phyloP scores from a whole-genome alignment of 1,284 basidiomycete genomes.

The Sanghuangporus sanghuang region DNA sequence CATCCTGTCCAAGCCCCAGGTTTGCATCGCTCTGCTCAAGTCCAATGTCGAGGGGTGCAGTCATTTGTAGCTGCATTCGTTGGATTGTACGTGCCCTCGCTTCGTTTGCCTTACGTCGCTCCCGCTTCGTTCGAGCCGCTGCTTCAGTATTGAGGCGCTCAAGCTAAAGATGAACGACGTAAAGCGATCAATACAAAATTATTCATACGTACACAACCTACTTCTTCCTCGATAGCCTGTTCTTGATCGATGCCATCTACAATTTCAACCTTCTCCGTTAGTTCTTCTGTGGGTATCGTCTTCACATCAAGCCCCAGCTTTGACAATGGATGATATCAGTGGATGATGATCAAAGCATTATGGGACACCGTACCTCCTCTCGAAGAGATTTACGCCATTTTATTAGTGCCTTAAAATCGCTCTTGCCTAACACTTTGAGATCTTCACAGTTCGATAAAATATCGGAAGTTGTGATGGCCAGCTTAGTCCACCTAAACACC shows the following conservation, averaged over 20 bases:
- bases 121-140: slow-evolving; percentile 70
- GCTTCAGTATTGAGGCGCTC: slow-evolving; percentile 82
- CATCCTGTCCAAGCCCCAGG: slow-evolving; percentile 67
- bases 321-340: neutral
- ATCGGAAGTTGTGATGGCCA: slow-evolving; percentile 74
- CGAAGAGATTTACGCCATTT: slow-evolving; percentile 87
- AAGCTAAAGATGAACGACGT: slow-evolving; percentile 45
- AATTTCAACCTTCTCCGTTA: slow-evolving; percentile 73
- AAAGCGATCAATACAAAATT: neutral
- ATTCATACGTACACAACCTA: slow-evolving; percentile 29
- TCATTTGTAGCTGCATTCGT: slow-evolving; percentile 97
- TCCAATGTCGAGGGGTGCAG: slow-evolving; percentile 92
- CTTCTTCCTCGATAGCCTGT: slow-evolving; percentile 83
- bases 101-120: slow-evolving; percentile 87
- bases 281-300: slow-evolving; percentile 63
- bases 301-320: slow-evolving; percentile 82
- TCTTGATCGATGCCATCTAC: slow-evolving; percentile 81
- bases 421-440: slow-evolving; percentile 95
- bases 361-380: slow-evolving; percentile 56
- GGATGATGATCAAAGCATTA: neutral
- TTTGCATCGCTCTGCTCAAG: slow-evolving; percentile 78
- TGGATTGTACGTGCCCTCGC: slow-evolving; percentile 84
- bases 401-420: slow-evolving; percentile 91
- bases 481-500: slow-evolving; percentile 58
- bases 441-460: slow-evolving; percentile 83